Conservation (phyloP, 306 rosid genomes). For the Cucurbita ficifolia region DNA sequence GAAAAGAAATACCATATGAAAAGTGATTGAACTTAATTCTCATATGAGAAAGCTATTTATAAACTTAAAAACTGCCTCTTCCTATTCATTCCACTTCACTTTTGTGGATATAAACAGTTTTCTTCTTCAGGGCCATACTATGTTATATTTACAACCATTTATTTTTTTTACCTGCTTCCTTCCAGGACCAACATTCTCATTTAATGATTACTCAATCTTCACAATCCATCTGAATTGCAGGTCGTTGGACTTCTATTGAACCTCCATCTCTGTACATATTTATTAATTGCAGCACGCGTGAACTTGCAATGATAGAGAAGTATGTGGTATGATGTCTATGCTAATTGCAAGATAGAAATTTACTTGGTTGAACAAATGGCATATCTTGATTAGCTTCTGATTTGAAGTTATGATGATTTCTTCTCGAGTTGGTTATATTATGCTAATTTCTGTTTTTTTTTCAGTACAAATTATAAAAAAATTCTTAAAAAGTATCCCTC, state of each 20-base stretch:
- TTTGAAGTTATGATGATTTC: neutral
- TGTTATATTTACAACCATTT: neutral
- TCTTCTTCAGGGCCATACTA: neutral
- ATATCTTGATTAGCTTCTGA: neutral
- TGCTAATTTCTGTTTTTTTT: neutral
- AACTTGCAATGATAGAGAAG: constrained; percentile 81
- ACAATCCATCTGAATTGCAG: constrained; percentile 35
- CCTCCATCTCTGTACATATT: constrained; percentile 82
- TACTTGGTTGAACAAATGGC: neutral
- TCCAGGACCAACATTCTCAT: neutral
- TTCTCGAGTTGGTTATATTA: neutral
- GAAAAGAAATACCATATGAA: neutral
- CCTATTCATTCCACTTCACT: neutral
- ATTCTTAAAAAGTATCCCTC: neutral
- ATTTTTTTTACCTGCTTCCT: neutral
- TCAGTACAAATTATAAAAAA: neutral
- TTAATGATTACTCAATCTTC: constrained; percentile 7
- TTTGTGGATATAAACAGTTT: neutral
- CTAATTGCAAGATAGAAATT: constrained; percentile 14
- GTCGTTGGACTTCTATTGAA: constrained; percentile 67
- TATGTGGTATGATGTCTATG: constrained; percentile 68
- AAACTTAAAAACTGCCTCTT: neutral
- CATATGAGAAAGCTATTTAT: neutral
- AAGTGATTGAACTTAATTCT: neutral
- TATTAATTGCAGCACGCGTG: constrained; percentile 82